Conservation (phyloP, 257 asterid species). For the Gynochthodes officinalis region DNA sequence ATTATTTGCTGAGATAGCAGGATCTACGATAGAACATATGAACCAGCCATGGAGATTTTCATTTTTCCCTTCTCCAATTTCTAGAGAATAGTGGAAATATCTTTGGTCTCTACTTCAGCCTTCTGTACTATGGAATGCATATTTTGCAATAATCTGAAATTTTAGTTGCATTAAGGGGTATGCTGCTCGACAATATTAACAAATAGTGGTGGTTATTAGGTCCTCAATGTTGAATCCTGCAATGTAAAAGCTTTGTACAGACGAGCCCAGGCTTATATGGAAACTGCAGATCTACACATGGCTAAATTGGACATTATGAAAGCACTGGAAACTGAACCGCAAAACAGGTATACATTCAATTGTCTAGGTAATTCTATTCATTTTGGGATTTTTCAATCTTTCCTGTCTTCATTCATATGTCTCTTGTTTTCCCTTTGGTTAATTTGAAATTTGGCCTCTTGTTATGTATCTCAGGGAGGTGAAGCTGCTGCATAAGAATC, state of each 20-base stretch:
- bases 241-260: constrained; percentile 48
- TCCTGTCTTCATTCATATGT: neutral
- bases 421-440: neutral
- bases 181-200: constrained; percentile 4
- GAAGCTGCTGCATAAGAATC: constrained; percentile 45
- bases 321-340: constrained; percentile 42
- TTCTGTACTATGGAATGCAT: neutral
- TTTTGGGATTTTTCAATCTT: neutral
- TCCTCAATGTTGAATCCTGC: constrained; percentile 52
- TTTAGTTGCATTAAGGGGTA: constrained; percentile 5
- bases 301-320: constrained; percentile 44
- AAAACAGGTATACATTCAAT: constrained; percentile 29
- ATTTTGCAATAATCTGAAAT: neutral
- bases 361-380: neutral
- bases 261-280: constrained; percentile 47
- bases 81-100: neutral
- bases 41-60: neutral
- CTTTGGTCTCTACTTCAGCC: neutral
- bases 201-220: constrained; percentile 27
- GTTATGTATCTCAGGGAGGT: constrained; percentile 47
- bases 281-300: constrained; percentile 36
- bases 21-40: neutral
- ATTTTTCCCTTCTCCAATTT: neutral
- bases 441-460: neutral
- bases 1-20: neutral